Evolutionary conservation across 352 stramenopile species (phyloP).

Genomic region (Lagenidium giganteum): DNA sequence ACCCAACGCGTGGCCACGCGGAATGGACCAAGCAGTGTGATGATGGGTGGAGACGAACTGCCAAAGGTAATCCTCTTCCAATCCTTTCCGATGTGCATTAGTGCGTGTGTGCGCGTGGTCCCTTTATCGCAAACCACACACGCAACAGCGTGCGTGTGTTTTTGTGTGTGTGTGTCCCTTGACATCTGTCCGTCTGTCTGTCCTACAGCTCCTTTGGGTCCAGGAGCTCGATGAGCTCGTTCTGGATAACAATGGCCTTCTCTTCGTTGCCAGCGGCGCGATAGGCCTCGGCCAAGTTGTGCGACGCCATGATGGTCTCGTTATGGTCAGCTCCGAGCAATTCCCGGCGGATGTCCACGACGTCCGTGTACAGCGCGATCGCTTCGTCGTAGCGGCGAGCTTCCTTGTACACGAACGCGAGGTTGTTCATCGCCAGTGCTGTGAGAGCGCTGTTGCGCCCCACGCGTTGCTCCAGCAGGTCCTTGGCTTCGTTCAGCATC

Average conservation of each 20-base stretch:
- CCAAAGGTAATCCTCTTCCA: too few relatives aligned
- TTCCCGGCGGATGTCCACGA: slow-evolving; percentile 53
- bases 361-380: slow-evolving; percentile 60
- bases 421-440: slow-evolving; percentile 79
- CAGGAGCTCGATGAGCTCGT: slow-evolving; percentile 76
- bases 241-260: slow-evolving; percentile 71
- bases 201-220: slow-evolving; percentile 44
- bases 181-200: too few relatives aligned
- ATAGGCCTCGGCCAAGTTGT: slow-evolving; percentile 79
- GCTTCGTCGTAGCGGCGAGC: slow-evolving; percentile 60
- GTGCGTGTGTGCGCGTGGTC: too few relatives aligned
- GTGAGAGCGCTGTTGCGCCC: slow-evolving; percentile 53
- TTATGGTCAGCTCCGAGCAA: slow-evolving; percentile 63
- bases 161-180: too few relatives aligned
- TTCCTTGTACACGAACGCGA: slow-evolving; percentile 78
- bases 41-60: too few relatives aligned
- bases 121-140: too few relatives aligned
- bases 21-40: too few relatives aligned
- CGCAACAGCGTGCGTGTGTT: too few relatives aligned
- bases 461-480: slow-evolving; percentile 56
- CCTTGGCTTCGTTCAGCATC: slow-evolving; percentile 51
- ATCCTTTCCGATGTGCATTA: too few relatives aligned
- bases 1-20: too few relatives aligned
- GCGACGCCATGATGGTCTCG: slow-evolving; percentile 77
- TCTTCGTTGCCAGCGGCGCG: slow-evolving; percentile 73